phyloP scores from a whole-genome alignment of 352 stramenopile species.

The Phytophthora fragariae region DNA sequence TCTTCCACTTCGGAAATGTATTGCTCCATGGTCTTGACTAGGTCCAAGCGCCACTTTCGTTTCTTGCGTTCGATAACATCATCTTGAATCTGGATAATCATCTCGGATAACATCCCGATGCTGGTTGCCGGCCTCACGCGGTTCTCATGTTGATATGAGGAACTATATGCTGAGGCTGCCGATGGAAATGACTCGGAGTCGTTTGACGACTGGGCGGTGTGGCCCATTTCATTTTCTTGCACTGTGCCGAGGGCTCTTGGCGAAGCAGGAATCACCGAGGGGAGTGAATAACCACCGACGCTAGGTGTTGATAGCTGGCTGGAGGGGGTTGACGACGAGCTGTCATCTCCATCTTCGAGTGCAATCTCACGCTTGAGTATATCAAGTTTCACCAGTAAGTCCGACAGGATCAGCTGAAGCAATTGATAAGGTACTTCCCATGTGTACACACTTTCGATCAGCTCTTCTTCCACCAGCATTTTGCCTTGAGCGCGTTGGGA shows the following conservation, averaged over 20 bases:
- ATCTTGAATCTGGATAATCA: constrained; percentile 90
- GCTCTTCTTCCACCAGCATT: constrained; percentile 84
- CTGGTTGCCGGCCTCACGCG: constrained; percentile 46
- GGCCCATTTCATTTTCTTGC: constrained; percentile 38
- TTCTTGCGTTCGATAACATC: constrained; percentile 83
- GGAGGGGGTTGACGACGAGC: constrained; percentile 54
- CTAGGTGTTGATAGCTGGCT: constrained; percentile 63
- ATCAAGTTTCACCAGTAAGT: constrained; percentile 78
- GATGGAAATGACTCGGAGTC: constrained; percentile 20
- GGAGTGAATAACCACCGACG: constrained; percentile 41
- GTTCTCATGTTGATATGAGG: constrained; percentile 23
- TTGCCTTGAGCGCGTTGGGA: constrained; percentile 60
- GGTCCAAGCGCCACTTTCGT: constrained; percentile 77
- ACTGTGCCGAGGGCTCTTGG: constrained; percentile 44
- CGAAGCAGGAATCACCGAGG: constrained; percentile 33
- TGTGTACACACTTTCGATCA: constrained; percentile 90
- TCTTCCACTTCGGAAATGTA: constrained; percentile 86
- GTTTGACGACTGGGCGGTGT: constrained; percentile 26
- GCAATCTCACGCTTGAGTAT: constrained; percentile 62
- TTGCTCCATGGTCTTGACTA: constrained; percentile 80
- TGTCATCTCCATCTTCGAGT: constrained; percentile 43
- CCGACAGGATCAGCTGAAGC: constrained; percentile 77
- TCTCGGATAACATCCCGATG: constrained; percentile 84
- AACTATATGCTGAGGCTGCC: constrained; percentile 17
- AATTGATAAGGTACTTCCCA: constrained; percentile 90